Percentiles rank a stretch among this genome's conserved stretches.
These are phyloP conservation scores for Pneumocystis carinii DNA, from an alignment of 1,139 yeast genomes.

Conservation along the genomic window DNA sequence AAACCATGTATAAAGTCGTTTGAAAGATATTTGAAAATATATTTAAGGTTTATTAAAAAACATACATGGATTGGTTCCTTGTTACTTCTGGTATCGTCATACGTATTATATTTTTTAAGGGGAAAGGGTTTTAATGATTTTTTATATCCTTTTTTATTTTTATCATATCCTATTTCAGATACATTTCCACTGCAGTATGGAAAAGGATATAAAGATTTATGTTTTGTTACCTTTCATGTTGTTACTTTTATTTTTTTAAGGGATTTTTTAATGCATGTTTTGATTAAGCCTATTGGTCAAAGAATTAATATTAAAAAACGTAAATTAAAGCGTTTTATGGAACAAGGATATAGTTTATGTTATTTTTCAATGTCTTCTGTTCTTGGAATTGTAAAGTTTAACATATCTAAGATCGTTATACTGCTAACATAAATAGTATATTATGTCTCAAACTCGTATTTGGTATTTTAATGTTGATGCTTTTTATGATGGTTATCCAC, in stretches of 20 bases:
- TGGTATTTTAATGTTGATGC: constrained; percentile 82
- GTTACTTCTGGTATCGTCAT: neutral
- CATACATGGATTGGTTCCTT: neutral
- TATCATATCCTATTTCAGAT: constrained; percentile 10
- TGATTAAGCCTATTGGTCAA: constrained; percentile 63
- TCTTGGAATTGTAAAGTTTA: constrained; percentile 39
- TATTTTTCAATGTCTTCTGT: constrained; percentile 78
- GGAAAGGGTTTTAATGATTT: constrained; percentile 12
- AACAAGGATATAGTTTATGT: constrained; percentile 71
- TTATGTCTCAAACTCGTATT: constrained; percentile 67
- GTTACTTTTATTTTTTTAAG: constrained; percentile 78
- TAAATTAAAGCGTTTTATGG: constrained; percentile 71
- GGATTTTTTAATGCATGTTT: constrained; percentile 75
- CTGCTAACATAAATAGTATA: constrained; percentile 28
- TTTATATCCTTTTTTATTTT: constrained; percentile 6
- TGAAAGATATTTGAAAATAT: neutral
- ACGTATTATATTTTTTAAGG: neutral
- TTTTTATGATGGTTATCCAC: constrained; percentile 72
- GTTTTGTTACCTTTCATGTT: constrained; percentile 66
- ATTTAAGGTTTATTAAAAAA: neutral
- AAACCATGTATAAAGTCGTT: neutral
- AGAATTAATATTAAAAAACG: constrained; percentile 4
- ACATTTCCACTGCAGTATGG: constrained; percentile 37
- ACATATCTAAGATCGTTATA: neutral
- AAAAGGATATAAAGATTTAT: constrained; percentile 72